phyloP scores from a whole-genome alignment of 2,329 filamentous ascomycete genomes.

The Alternaria alternata region DNA sequence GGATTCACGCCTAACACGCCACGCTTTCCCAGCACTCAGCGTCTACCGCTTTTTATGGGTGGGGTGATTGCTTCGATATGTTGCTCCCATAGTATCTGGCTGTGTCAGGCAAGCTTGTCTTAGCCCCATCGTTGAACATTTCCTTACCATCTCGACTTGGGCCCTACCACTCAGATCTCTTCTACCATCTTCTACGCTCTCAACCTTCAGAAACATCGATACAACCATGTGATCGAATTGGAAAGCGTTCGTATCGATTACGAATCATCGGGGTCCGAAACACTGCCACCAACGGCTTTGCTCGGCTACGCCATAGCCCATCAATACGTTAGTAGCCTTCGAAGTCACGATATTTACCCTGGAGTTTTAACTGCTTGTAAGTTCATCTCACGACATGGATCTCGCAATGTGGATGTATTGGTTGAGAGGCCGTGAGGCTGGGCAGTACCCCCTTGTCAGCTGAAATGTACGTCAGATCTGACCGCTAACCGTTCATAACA shows the following conservation, averaged over 20 bases:
- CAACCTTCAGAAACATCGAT: too few species aligned
- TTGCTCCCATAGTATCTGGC: background rate
- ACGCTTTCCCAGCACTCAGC: background rate
- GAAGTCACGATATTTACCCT: background rate
- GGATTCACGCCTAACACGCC: background rate
- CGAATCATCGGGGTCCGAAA: background rate
- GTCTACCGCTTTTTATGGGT: too few species aligned
- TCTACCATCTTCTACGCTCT: too few species aligned
- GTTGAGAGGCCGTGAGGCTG: background rate
- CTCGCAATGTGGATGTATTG: background rate
- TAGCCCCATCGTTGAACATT: background rate
- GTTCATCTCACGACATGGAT: background rate
- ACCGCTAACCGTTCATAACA: background rate
- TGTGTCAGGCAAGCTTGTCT: background rate
- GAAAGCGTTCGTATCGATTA: background rate
- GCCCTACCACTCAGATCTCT: background rate
- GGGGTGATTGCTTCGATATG: background rate
- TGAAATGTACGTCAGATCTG: conserved; percentile 18
- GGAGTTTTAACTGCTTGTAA: background rate
- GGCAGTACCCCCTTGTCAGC: conserved; percentile 4
- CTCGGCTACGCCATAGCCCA: too few species aligned
- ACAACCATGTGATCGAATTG: background rate
- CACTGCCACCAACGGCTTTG: background rate
- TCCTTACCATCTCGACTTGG: background rate
- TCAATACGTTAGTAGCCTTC: too few species aligned